These are phyloP conservation scores for Colletotrichum salicis DNA, from an alignment of 2,329 filamentous ascomycete genomes.

Conservation along the genomic window DNA sequence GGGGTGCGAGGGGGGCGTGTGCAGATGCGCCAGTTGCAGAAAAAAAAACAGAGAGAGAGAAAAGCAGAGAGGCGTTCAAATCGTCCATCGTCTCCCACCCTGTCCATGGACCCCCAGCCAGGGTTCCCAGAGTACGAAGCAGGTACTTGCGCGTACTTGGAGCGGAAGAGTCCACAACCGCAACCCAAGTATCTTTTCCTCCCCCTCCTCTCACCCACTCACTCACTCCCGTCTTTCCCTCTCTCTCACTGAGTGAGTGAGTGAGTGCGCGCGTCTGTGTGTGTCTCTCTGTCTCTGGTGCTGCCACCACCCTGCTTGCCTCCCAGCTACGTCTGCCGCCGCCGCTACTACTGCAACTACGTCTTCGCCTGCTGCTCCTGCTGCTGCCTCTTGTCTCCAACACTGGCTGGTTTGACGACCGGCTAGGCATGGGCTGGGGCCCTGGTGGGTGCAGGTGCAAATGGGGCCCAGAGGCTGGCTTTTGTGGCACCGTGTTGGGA, in stretches of 20 bases:
- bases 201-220: not conserved
- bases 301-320: conserved; percentile 14
- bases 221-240: not conserved
- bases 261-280: not conserved
- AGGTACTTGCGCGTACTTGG: conserved; percentile 34
- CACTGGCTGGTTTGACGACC: conserved; percentile 24
- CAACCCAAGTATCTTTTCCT: conserved; percentile 21
- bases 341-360: conserved; percentile 6
- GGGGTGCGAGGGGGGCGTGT: conserved; percentile 2
- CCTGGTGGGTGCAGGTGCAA: conserved; percentile 10
- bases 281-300: not conserved
- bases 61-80: conserved; percentile 30
- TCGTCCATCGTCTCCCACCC: conserved; percentile 2
- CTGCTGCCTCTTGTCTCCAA: conserved; percentile 33
- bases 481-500: conserved; percentile 35
- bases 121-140: conserved; percentile 11
- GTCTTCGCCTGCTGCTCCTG: conserved; percentile 21
- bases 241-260: not conserved
- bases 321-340: conserved; percentile 26
- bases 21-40: conserved; percentile 17
- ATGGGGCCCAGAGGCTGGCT: conserved; percentile 31
- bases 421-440: conserved; percentile 15
- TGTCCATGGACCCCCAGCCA: conserved; percentile 15
- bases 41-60: not conserved
- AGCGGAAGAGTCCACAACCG: conserved; percentile 23